Base-by-base conservation (phyloP, 2,329 filamentous ascomycete genomes). In the Diaporthe caulivora region DNA sequence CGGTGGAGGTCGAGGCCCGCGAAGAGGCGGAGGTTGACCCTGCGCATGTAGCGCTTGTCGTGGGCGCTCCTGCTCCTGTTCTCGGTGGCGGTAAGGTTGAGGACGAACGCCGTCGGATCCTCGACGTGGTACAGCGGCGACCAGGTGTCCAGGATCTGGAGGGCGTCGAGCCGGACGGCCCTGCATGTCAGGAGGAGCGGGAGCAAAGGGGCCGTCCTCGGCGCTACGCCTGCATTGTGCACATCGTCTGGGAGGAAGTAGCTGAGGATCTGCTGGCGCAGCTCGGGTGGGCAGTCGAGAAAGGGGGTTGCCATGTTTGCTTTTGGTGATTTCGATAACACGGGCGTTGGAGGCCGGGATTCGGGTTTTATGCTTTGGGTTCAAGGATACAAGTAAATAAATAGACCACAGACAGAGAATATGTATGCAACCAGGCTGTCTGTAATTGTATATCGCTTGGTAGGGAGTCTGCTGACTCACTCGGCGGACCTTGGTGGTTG, bases 181-280 rank as follows among this genome's bases (percentile, higher is more conserved):
- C 34, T 72, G 34, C 37, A 72, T 15, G 70, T 44, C 9, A 72
- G 57, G 49, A 72, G 21, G 17, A 72, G 70, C 6, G 58, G 58
- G 24, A 55, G 49, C 18, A 72, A 24, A 9, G 58, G 13, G 0
- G 58, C 10, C 34, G 58, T 47, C 26, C 40, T 54, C 3, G 70
- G 53, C 31, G 18, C 26, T 13, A 40, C 24, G 7, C 58, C 70
- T 29, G 15, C 40, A 26, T 40, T 53, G 57, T 29, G 70, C 34
- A 67, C 47, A 4, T 72, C 70, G 13, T 7, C 5, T 17, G 70
- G 70, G 26, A 72, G n/a, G 34, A 44, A 29, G 49, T 26, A 13
- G 53, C 37, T 9, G 9, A 72, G 49, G 58, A 72, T 49, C 17
- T 31, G 57, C 34, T 72, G 70, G 2, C 70, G 58, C 29, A 72